phyloP scores from a whole-genome alignment of 169 alveolate species.

The Theileria annulata region DNA sequence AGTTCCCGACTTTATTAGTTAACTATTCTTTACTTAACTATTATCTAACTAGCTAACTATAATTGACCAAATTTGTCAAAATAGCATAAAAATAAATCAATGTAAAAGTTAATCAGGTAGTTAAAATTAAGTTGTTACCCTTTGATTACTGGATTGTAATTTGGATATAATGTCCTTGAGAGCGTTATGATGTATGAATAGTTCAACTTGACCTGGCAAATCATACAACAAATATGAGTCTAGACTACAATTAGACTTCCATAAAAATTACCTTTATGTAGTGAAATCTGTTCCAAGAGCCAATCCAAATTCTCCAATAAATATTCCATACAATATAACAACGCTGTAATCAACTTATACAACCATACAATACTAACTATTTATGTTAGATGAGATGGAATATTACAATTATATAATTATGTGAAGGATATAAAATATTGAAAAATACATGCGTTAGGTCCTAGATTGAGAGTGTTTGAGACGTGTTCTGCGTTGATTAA shows the following conservation, averaged over 20 bases:
- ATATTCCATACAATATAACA: slow-evolving; percentile 93
- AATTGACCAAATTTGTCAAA: too few species aligned
- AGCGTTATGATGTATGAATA: slow-evolving; percentile 91
- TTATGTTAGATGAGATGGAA: neutral
- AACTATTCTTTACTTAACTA: too few species aligned
- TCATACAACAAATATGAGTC: slow-evolving; percentile 90
- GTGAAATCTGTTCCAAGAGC: slow-evolving; percentile 75
- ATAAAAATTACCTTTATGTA: slow-evolving; percentile 21
- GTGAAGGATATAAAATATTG: neutral
- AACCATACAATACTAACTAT: neutral
- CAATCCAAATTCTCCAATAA: slow-evolving; percentile 89
- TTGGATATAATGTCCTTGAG: slow-evolving; percentile 79
- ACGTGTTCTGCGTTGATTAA: slow-evolving; percentile 85
- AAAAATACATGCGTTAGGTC: slow-evolving; percentile 89
- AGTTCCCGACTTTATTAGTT: too few species aligned
- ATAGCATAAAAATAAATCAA: too few species aligned
- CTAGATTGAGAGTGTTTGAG: slow-evolving; percentile 84
- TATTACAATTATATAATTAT: slow-evolving; percentile 23
- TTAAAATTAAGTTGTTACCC: slow-evolving; percentile 56
- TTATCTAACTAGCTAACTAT: too few species aligned
- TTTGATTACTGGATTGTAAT: slow-evolving; percentile 72
- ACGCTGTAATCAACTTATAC: slow-evolving; percentile 43
- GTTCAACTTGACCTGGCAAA: slow-evolving; percentile 96
- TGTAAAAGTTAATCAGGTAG: neutral
- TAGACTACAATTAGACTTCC: slow-evolving; percentile 55